Percentiles rank a stretch among this genome's conserved stretches.
These are phyloP conservation scores for Phalaenopsis aphrodite DNA, from an alignment of 106 monocot species.

Conservation along the genomic window DNA sequence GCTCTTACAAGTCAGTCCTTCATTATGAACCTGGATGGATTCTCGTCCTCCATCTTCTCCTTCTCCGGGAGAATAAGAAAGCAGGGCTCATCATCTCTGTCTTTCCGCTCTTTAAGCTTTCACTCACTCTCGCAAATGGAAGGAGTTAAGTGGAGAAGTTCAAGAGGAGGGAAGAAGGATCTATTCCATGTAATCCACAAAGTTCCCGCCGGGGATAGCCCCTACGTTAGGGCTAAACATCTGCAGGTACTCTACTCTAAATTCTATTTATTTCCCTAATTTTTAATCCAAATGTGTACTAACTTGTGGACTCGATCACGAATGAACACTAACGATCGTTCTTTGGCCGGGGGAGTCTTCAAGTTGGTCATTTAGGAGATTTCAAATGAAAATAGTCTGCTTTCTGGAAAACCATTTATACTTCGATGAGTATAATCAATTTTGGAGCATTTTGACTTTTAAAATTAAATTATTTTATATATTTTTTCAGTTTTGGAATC, in stretches of 20 bases:
- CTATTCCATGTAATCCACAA: slow-evolving; percentile 12
- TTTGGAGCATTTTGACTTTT: no score
- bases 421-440: no score
- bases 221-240: slow-evolving; percentile 14
- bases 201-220: slow-evolving; percentile 4
- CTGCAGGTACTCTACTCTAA: slow-evolving; percentile 5
- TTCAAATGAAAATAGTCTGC: no score
- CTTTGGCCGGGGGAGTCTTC: no score
- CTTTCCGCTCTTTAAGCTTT: background rate
- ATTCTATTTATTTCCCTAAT: background rate
- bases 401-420: no score
- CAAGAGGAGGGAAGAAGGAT: background rate
- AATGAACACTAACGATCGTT: no score
- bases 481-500: no score
- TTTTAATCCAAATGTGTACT: background rate
- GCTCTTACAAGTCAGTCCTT: no score
- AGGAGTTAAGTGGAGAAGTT: background rate
- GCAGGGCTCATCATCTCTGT: background rate
- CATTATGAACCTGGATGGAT: background rate
- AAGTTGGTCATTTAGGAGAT: no score
- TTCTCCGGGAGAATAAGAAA: background rate
- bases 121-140: background rate
- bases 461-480: no score
- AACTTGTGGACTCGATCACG: no score
- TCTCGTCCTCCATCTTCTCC: background rate